Evolutionary conservation across 176 grass and related monocot species (phyloP).

Genomic region (Triticum monococcum): DNA sequence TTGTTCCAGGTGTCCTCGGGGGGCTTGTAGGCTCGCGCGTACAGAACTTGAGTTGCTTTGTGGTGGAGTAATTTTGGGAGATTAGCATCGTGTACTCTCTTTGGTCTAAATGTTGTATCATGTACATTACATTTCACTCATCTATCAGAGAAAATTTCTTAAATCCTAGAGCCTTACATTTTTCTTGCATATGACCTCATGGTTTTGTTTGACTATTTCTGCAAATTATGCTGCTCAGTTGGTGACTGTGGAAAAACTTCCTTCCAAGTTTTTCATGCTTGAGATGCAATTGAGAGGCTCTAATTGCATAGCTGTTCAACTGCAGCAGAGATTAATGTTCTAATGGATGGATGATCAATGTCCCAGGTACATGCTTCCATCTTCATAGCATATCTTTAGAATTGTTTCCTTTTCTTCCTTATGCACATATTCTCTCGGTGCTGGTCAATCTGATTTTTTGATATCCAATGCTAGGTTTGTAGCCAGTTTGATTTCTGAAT

Average conservation of each 20-base stretch:
- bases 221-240: background rate
- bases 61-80: constrained; percentile 53
- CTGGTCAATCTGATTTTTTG: background rate
- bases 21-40: constrained; percentile 35
- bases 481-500: background rate
- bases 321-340: constrained; percentile 7
- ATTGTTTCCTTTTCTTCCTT: background rate
- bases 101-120: constrained; percentile 40
- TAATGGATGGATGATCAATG: background rate
- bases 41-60: constrained; percentile 43
- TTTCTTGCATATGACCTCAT: constrained; percentile 13
- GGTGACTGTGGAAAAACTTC: background rate
- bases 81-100: constrained; percentile 50
- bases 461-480: background rate
- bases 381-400: background rate
- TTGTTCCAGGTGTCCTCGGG: constrained; percentile 32
- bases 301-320: background rate
- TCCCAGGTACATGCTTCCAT: background rate
- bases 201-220: constrained; percentile 17
- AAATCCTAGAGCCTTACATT: background rate
- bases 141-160: constrained; percentile 33
- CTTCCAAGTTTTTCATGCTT: background rate
- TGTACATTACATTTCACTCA: constrained; percentile 50
- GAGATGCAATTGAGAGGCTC: background rate
- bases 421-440: background rate